Evolutionary conservation across 495 filamentous ascomycete species (phyloP).

Genomic region (Letharia columbiana): DNA sequence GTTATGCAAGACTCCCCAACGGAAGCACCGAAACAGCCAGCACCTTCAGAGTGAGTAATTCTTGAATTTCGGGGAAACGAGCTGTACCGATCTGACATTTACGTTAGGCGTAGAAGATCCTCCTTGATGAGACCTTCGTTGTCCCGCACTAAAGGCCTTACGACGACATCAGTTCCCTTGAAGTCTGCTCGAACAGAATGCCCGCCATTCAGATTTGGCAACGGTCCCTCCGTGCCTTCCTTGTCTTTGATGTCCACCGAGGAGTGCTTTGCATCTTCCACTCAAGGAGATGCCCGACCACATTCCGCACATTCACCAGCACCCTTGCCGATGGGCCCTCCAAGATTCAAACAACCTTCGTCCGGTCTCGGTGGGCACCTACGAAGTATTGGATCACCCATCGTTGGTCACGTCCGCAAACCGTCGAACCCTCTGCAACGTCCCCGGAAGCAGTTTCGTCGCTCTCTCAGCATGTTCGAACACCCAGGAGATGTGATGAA

Average conservation of each 20-base stretch:
- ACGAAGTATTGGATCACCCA: constrained; percentile 62
- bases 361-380: constrained; percentile 37
- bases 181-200: constrained; percentile 44
- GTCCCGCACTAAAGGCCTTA: constrained; percentile 49
- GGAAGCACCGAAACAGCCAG: constrained; percentile 18
- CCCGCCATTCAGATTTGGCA: constrained; percentile 70
- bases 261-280: constrained; percentile 74
- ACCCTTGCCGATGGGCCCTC: constrained; percentile 39
- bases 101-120: constrained; percentile 47
- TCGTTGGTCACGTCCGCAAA: constrained; percentile 59
- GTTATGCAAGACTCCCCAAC: constrained; percentile 37
- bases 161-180: constrained; percentile 42
- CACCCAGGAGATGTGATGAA: constrained; percentile 79
- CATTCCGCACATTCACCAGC: constrained; percentile 48
- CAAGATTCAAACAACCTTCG: constrained; percentile 56
- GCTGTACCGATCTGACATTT: not conserved
- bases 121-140: constrained; percentile 54
- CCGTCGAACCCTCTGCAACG: constrained; percentile 62
- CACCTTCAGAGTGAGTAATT: constrained; percentile 20
- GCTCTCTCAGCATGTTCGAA: constrained; percentile 97
- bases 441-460: constrained; percentile 77
- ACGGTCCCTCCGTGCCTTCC: constrained; percentile 45
- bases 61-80: not conserved
- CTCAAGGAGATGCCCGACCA: constrained; percentile 58
- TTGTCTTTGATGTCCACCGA: constrained; percentile 56